Evolutionary conservation across 495 filamentous ascomycete species (phyloP), one percentile per base, ranked within the genome.

Genomic region (Cercophora sp.): DNA sequence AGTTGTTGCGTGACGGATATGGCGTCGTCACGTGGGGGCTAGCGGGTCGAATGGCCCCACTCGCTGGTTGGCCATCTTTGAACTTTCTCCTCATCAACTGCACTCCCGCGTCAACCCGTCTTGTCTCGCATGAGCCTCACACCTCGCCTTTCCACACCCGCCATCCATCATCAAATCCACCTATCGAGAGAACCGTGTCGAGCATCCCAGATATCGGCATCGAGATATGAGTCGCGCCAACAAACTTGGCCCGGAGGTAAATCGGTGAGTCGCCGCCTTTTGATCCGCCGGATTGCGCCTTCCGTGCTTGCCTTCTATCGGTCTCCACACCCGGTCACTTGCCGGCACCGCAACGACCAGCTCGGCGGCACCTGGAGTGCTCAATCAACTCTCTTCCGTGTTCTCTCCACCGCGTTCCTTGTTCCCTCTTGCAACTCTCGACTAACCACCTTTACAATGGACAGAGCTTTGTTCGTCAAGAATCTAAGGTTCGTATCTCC

Each of bases 211-310:
- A 56, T 31, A 62, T 61, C 58, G 63, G 44, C 64, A 70, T 67
- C 69, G 78, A 85, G 80, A 76, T 78, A 88, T 88, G 85, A 88
- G 80, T 82, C 83, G 85, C 66, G 83, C 77, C 71, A 82, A 81
- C 65, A 95, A 96, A 79, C 85, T 95, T 77, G 89, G 90, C 75
- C 88, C 91, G 70, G 89, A 96, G 86, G 90, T 92, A 75, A 94
- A 94, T 79, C 84, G 88, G 86, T 91, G 78, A 65, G 86, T 82
- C 53, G n/a, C n/a, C n/a, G n/a, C n/a, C n/a, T n/a, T n/a, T n/a
- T n/a, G n/a, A n/a, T n/a, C n/a, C n/a, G n/a, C n/a, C n/a, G n/a
- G n/a, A n/a, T n/a, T n/a, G n/a, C n/a, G n/a, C n/a, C n/a, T n/a
- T n/a, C n/a, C n/a, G n/a, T n/a, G n/a, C n/a, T n/a, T n/a, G n/a